Evolutionary conservation across 768 basidiomycete species (phyloP).

Genomic region (Megacollybia marginata): DNA sequence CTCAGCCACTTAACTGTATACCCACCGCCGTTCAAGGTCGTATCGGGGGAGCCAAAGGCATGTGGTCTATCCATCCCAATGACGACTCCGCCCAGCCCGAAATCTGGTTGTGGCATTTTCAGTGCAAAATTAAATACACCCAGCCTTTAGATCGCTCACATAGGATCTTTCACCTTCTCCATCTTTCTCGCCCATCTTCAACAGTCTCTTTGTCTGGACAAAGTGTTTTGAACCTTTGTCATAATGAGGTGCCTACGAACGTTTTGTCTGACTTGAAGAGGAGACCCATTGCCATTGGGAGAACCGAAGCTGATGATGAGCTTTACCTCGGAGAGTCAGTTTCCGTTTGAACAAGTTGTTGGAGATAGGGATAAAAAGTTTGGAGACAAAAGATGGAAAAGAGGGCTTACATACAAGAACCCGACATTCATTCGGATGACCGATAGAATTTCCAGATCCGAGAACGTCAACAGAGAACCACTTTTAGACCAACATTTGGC

Average conservation of each 20-base stretch:
- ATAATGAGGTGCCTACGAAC: slow-evolving; percentile 45
- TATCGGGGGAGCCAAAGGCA: slow-evolving; percentile 52
- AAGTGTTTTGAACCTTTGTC: slow-evolving; percentile 50
- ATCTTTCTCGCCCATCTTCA: slow-evolving; percentile 26
- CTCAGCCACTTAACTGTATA: slow-evolving; percentile 32
- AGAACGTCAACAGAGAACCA: too few relatives aligned
- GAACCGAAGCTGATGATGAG: too few relatives aligned
- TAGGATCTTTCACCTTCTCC: slow-evolving; percentile 56
- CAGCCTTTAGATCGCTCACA: slow-evolving; percentile 31
- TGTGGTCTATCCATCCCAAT: slow-evolving; percentile 48
- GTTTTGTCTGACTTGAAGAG: slow-evolving; percentile 42
- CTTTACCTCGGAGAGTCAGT: too few relatives aligned
- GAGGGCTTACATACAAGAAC: too few relatives aligned
- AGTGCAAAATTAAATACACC: slow-evolving; percentile 48
- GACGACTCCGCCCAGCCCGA: slow-evolving; percentile 32
- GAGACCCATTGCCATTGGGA: too few relatives aligned
- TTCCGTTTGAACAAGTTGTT: too few relatives aligned
- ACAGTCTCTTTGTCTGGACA: slow-evolving; percentile 44
- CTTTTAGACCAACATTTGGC: too few relatives aligned
- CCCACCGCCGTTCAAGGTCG: slow-evolving; percentile 57
- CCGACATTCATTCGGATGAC: too few relatives aligned
- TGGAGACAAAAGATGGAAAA: too few relatives aligned
- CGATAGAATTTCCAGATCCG: too few relatives aligned
- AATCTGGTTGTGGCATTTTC: slow-evolving; percentile 59
- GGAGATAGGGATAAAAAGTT: too few relatives aligned